phyloP scores from a whole-genome alignment of 441 rosid genomes.

The Daphne laureola region DNA sequence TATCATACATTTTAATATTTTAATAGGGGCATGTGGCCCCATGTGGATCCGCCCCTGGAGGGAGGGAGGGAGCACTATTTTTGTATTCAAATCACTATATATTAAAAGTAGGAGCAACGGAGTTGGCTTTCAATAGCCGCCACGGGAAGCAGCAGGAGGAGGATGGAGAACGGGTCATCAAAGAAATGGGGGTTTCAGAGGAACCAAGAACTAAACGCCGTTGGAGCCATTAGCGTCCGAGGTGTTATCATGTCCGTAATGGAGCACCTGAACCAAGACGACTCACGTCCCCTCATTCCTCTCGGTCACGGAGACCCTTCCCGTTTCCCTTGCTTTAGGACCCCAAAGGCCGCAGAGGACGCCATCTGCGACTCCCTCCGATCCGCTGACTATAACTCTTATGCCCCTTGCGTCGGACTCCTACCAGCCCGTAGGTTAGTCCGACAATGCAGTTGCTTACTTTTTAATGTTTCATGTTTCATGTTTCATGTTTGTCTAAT shows the following conservation, averaged over 20 bases:
- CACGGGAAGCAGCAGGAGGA: no score
- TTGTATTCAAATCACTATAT: no score
- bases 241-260: constrained; percentile 17
- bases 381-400: constrained; percentile 44
- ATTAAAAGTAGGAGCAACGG: no score
- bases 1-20: no score
- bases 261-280: constrained; percentile 21
- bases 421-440: constrained; percentile 51
- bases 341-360: constrained; percentile 41
- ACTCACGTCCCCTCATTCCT: constrained; percentile 23
- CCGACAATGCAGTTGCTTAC: background rate
- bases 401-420: constrained; percentile 34
- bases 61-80: no score
- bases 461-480: background rate
- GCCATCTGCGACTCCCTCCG: constrained; percentile 44
- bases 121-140: no score
- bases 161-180: constrained; percentile 20
- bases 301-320: constrained; percentile 83
- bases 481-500: background rate
- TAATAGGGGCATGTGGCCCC: no score
- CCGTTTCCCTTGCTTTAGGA: constrained; percentile 47
- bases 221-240: constrained; percentile 20
- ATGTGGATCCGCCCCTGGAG: no score
- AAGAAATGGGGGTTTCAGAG: constrained; percentile 24
- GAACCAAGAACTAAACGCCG: constrained; percentile 13